Base-by-base conservation (phyloP, 2,329 filamentous ascomycete genomes). In the Sphaerulina vaccinii region DNA sequence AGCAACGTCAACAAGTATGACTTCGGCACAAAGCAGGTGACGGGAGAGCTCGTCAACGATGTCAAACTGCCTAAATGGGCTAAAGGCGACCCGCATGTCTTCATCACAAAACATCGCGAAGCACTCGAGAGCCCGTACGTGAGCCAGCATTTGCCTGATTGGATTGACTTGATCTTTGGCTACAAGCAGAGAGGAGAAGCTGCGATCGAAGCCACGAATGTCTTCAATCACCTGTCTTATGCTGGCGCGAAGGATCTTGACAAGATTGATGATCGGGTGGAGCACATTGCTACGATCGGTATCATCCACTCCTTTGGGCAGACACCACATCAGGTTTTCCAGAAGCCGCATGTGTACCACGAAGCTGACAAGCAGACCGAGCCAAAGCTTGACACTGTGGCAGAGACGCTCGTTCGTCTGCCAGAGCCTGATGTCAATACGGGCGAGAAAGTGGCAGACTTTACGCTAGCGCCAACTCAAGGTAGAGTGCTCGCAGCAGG, bases 251-350 rank as follows among this genome's bases (percentile, higher is more conserved):
- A 88, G 58, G 89, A 99, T 68, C 75, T 99, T 3, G 93, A 99
- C 68, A 85, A 84, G 46, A 97, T 99, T 54, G 83, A 86, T 6
- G 92, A 97, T 66, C 87, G 88, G 0, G 83, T 92, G 50, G 91
- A 97, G 70, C 81, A 90, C 37, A 78, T 90, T 5, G 88, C 92
- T 4, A 92, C 90, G 0, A 96, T 96, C 48, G 90, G 90, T 27
- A 95, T 96, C 61, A 97, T 99, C 62, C 92, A 99, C 71, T 97
- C 97, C 63, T 99, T 99, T 70, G 93, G 93, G 0, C 93, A 99
- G 69, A 99, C 95, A 1, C 93, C 95, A 1, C 88, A 95, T 62
- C 95, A 99, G 68, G 87, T 97, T 13, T 99, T 97, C 68, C 81
- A 83, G 38, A 86, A 86, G 52, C 79, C 87, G 10, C 93, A 99